Base-by-base conservation (phyloP, 257 asterid species). In the Lycium barbarum region DNA sequence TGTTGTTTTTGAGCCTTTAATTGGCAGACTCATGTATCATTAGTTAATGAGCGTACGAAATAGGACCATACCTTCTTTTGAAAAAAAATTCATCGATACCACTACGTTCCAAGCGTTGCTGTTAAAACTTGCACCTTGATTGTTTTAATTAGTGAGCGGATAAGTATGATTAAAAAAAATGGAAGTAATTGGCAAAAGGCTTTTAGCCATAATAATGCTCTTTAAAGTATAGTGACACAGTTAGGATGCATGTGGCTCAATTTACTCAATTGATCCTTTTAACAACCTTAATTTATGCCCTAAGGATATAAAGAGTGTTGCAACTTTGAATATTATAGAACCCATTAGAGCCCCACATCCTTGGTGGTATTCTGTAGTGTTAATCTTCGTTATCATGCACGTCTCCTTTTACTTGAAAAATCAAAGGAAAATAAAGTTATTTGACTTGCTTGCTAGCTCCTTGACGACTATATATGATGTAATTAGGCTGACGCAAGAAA, bases 201-300 rank as follows among this genome's bases (percentile, higher is more conserved):
- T 22, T 73, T 74, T 22, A 2, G 0, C 22, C 0, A 58, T 5
- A 58, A 17, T 6, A 58, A 18, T 58, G n/a, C 7, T 7, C 22
- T 17, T 6, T 58, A 17, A 58, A 58, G 65, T 58, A 58, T 6
- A 18, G 10, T 18, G 65, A 40, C 10, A 9, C 22, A 5, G 3
- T 18, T 11, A 11, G 43, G 36, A 7, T 13, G 20, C 33, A 26
- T 26, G 33, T 26, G 33, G 33, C 33, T 26, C 33, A 26, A 26
- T 26, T 58, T 74, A 36, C 38, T 79, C 9, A 40, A 9, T 20
- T 58, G 5, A 84, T 51, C 26, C 51, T 26, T 45, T 40, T 40
- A 84, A 73, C 76, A 15, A 72, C 68, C 61, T 62, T 65, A 45
- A 81, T 73, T 38, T 40, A 67, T 71, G 83, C 59, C 43, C 9